A percentile compares a stretch with the other conserved stretches of the same genome.
Evolutionary conservation across 108 stramenopile genomes (phyloP).

Genomic region (Skeletonema potamos): DNA sequence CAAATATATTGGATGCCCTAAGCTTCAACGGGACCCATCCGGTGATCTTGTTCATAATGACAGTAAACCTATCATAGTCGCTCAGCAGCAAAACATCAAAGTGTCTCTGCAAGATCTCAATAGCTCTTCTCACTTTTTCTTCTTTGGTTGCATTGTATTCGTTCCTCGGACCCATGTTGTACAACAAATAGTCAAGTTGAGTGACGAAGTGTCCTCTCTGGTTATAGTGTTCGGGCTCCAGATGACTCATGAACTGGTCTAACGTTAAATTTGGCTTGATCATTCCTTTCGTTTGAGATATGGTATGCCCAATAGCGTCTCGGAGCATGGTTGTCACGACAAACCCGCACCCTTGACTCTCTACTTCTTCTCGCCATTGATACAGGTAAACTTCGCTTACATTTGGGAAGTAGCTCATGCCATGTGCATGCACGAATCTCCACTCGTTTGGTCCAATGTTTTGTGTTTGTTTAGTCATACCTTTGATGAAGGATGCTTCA

Average conservation of each 20-base stretch:
- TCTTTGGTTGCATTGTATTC: slow-evolving; percentile 5
- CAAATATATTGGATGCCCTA: slow-evolving; percentile 25
- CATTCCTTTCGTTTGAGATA: slow-evolving; percentile 28
- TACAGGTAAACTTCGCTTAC: slow-evolving; percentile 31
- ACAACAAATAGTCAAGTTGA: slow-evolving; percentile 43
- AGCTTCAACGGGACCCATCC: slow-evolving; percentile 20
- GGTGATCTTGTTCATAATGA: slow-evolving; percentile 24
- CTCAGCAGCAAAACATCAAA: slow-evolving; percentile 38
- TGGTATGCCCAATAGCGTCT: slow-evolving; percentile 36
- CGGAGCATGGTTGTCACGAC: slow-evolving; percentile 21
- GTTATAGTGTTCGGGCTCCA: slow-evolving; percentile 8
- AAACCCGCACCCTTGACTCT: slow-evolving; percentile 29
- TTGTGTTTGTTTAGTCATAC: slow-evolving; percentile 11
- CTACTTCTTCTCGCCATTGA: slow-evolving; percentile 38
- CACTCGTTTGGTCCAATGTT: slow-evolving; percentile 24
- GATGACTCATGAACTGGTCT: slow-evolving; percentile 12
- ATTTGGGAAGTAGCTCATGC: slow-evolving; percentile 36
- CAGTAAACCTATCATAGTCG: slow-evolving; percentile 14
- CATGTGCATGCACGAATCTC: slow-evolving; percentile 50
- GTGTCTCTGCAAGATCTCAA: slow-evolving; percentile 20
- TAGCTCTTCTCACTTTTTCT: slow-evolving; percentile 28
- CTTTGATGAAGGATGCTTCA: slow-evolving; percentile 4
- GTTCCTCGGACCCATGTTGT: slow-evolving; percentile 10
- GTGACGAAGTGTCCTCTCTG: slow-evolving; percentile 19
- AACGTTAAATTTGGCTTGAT: slow-evolving; percentile 7